Base-by-base conservation (phyloP, 2,329 filamentous ascomycete genomes). In the Claviceps cyperi region DNA sequence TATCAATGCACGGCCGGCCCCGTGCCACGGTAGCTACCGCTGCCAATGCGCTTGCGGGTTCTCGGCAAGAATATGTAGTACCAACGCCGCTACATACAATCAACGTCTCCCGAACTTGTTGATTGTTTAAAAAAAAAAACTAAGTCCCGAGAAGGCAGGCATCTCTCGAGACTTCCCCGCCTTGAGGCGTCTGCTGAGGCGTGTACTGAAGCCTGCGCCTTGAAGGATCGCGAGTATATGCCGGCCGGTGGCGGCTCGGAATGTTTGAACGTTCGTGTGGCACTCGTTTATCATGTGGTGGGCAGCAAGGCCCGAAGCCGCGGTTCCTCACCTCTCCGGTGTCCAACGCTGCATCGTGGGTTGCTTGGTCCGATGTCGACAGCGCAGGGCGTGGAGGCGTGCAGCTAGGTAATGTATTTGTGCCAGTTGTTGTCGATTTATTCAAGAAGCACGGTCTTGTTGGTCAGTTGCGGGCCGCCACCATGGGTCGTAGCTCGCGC, bases 21-120 rank as follows among this genome's bases (percentile, higher is more conserved):
- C 43, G 24, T 44, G 39, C 38, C 36, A 49, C 52, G 53, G 53
- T 52, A 54, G 55, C 51, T 49, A 38, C 47, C 50, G 54, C 53
- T 36, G 47, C 41, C 37, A 36, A 14, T 32, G 43, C 36, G 22
- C 22, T 28, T 15, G 21, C 32, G 7, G 15, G 19, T 7, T 24
- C 9, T 14, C 14, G 14, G 17, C n/a, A 4, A 37, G 46, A 7
- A 36, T 17, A n/a, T n/a, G n/a, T n/a, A 21, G 14, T 17, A 21
- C 32, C 9, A 19, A 40, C 2, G 17, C 38, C 11, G 28, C n/a
- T 40, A 13, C 9, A 17, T 40, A 13, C 9, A 17, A 21, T 21
- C 13, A 32, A 32, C 28, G 9, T 21, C 38, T 11, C 19, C 17
- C 9, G 17, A 21, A 40, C 17, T 32, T 32, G 28, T 32, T 32